Percentiles rank a stretch among this genome's conserved stretches.
phyloP scores from a whole-genome alignment of 2,329 filamentous ascomycete genomes.

The Rugonectria rugulosa region DNA sequence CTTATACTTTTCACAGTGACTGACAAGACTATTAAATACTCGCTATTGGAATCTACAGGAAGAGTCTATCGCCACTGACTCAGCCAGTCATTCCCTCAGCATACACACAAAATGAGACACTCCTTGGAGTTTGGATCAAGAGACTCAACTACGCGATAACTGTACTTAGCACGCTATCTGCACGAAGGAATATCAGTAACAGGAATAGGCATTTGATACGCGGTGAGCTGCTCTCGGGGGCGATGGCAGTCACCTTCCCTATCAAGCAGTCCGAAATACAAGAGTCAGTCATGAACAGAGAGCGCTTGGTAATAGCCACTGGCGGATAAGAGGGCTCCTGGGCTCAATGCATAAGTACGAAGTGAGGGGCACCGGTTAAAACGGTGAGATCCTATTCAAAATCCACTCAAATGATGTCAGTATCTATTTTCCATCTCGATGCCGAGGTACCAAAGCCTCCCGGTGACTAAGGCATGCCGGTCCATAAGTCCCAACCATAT shows the following conservation, averaged over 20 bases:
- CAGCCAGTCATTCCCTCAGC: no score
- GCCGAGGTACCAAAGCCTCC: background rate
- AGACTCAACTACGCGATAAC: background rate
- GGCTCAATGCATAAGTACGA: background rate
- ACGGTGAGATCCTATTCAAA: background rate
- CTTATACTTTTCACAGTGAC: no score
- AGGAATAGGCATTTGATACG: background rate
- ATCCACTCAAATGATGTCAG: background rate
- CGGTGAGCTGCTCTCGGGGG: background rate
- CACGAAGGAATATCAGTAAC: background rate
- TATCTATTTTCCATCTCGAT: background rate
- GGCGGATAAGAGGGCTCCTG: background rate
- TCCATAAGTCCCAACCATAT: background rate
- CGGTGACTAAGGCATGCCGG: background rate
- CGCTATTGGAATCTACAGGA: no score
- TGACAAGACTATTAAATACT: no score
- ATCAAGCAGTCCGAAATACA: background rate
- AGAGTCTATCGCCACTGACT: background rate
- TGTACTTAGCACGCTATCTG: background rate
- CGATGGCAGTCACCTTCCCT: conserved; percentile 2
- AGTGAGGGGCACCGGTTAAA: background rate
- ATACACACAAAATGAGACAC: background rate
- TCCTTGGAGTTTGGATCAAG: background rate
- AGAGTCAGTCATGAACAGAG: background rate
- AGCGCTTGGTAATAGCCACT: no score